Evolutionary conservation across 441 rosid genomes (phyloP), one percentile per base, ranked within the genome.

Genomic region (Capsella rubella): DNA sequence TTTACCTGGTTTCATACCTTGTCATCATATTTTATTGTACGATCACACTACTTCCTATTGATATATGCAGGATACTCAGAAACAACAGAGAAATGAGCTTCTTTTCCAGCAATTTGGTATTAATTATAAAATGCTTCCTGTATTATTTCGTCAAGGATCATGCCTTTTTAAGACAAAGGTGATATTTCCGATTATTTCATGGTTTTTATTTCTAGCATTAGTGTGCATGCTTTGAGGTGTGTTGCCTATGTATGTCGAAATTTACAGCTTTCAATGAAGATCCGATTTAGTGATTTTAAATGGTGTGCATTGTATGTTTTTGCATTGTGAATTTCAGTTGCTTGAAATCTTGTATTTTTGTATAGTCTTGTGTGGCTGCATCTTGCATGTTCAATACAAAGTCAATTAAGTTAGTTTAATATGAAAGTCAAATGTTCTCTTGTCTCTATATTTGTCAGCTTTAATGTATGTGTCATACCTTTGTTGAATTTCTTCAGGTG

Each of bases 91-190:
- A 80, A 87, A 93, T 77, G 98, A 93, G 77, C 84, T 93, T 60
- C 96, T 93, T 39, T 89, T 78, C 81, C 94, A 81, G 77, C 82
- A 78, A 31, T 93, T 91, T 78, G 90, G 87, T 34, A 74, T 93
- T 72, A 93, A 88, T 74, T 93, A 91, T 79, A 91, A 86, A 66
- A 83, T 77, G 25, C 80, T 84, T 61, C 92, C 87, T 72, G 85
- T 73, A 62, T 76, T 89, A 79, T 86, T 89, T 74, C 96, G 97
- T 67, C 96, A 88, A 80, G 98, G 98, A 67, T 86, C 97, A 45
- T 90, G 92, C 73, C 69, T 84, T 69, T 80, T 88, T 78, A 90
- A 76, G 87, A 84, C 57, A 3, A 77, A 90, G 97, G 95, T 93
- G 51, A 78, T 52, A 5, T 25, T 10, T 52, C 8, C 0, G 25